phyloP scores from a whole-genome alignment of 225 moss, liverwort and hornwort species.

The Marchantia paleacea region DNA sequence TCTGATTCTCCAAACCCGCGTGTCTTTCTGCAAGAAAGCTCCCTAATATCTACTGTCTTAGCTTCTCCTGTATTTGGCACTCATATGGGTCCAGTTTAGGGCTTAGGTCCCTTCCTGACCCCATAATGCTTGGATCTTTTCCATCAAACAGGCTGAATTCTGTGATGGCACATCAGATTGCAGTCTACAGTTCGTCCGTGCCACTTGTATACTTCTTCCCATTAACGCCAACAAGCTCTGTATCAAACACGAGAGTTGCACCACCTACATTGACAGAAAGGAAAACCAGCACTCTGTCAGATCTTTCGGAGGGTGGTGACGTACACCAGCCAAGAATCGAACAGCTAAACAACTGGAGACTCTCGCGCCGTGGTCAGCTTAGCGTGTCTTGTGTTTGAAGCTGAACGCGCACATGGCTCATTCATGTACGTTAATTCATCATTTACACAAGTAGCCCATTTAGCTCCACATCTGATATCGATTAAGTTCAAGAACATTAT shows the following conservation, averaged over 20 bases:
- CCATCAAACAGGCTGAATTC: neutral
- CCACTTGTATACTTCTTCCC: conserved; percentile 44
- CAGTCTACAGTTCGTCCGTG: conserved; percentile 43
- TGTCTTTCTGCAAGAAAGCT: neutral
- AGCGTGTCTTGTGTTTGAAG: no score
- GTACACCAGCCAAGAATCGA: no score
- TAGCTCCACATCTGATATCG: no score
- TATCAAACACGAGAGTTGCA: conserved; percentile 87
- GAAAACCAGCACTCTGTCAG: neutral
- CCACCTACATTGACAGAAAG: conserved; percentile 42
- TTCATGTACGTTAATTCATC: no score
- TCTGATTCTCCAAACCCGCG: neutral
- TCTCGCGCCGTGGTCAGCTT: no score
- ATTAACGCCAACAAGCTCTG: conserved; percentile 88
- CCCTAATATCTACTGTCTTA: neutral
- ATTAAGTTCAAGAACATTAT: no score
- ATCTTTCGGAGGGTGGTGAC: no score
- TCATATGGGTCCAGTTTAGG: neutral
- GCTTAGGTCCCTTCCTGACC: neutral
- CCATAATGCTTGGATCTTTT: neutral
- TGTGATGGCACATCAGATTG: neutral
- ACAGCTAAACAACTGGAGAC: no score
- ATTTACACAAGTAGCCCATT: no score
- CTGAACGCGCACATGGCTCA: no score
- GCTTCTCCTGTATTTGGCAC: neutral